These are phyloP conservation scores for Globisporangium spiculum DNA, from an alignment of 352 stramenopile species.

Conservation along the genomic window DNA sequence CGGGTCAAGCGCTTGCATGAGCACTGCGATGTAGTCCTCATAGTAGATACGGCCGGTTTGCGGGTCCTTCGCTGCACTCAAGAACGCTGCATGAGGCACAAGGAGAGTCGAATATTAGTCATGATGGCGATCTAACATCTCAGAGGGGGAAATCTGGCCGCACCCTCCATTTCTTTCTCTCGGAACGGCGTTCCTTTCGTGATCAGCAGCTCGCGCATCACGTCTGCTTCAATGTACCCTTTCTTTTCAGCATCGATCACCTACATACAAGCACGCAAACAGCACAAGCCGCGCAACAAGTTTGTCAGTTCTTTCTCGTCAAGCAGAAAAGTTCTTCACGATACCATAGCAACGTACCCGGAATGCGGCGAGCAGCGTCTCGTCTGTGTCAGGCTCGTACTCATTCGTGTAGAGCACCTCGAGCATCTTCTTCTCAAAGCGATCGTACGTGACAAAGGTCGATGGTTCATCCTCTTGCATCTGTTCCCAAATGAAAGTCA, in stretches of 20 bases:
- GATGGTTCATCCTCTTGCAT: constrained; percentile 90
- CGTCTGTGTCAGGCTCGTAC: constrained; percentile 86
- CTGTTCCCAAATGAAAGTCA: constrained; percentile 20
- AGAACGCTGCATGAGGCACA: constrained; percentile 48
- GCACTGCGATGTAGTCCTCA: constrained; percentile 88
- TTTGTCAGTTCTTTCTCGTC: neutral
- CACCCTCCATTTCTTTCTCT: constrained; percentile 89
- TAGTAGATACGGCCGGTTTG: constrained; percentile 90
- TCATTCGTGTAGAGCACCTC: constrained; percentile 87
- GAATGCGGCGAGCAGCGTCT: constrained; percentile 85
- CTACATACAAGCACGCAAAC: constrained; percentile 15
- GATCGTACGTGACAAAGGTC: constrained; percentile 87
- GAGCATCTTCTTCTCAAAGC: constrained; percentile 93
- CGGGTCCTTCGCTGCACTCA: constrained; percentile 77
- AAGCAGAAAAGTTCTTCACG: neutral
- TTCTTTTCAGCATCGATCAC: constrained; percentile 76
- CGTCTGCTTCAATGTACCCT: constrained; percentile 87
- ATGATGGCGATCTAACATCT: neutral
- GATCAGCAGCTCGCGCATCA: constrained; percentile 86
- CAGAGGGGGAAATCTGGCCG: neutral
- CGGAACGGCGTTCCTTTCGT: constrained; percentile 90
- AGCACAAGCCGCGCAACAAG: neutral
- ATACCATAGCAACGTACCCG: constrained; percentile 21
- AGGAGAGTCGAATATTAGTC: neutral
- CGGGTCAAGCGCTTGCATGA: constrained; percentile 53